These are phyloP conservation scores for Nematodospora valgi DNA, from an alignment of 805 yeast genomes.

Conservation along the genomic window DNA sequence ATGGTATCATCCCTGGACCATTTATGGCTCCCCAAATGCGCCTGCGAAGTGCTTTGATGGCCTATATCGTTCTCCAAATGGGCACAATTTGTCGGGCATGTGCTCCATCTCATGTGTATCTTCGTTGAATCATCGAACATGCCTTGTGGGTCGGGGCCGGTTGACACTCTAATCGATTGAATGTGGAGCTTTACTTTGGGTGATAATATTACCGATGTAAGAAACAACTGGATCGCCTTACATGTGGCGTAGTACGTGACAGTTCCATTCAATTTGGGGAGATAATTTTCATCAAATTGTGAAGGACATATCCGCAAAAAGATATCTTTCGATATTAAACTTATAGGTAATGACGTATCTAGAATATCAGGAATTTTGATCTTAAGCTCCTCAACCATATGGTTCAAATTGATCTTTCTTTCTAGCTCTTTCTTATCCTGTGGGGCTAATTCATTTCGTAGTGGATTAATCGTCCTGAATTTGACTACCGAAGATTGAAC, in stretches of 20 bases:
- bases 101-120: constrained; percentile 53
- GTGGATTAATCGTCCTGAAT: too few species aligned
- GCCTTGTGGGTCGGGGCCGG: constrained; percentile 23
- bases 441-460: background rate
- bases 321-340: constrained; percentile 43
- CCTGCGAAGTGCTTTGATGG: constrained; percentile 30
- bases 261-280: constrained; percentile 57
- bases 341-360: constrained; percentile 41
- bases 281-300: constrained; percentile 41
- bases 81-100: constrained; percentile 50
- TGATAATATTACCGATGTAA: constrained; percentile 54
- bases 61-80: constrained; percentile 34
- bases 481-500: too few species aligned
- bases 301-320: constrained; percentile 56
- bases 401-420: constrained; percentile 51
- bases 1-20: constrained; percentile 36
- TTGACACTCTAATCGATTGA: constrained; percentile 30
- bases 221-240: constrained; percentile 51
- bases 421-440: constrained; percentile 17
- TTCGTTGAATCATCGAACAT: constrained; percentile 45
- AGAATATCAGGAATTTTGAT: constrained; percentile 50
- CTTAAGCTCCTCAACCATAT: constrained; percentile 47
- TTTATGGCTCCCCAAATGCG: constrained; percentile 37
- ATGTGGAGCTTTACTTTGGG: constrained; percentile 54
- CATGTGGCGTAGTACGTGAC: constrained; percentile 53